Evolutionary conservation across 768 basidiomycete genomes (phyloP).

Genomic region (Paxillus involutus): DNA sequence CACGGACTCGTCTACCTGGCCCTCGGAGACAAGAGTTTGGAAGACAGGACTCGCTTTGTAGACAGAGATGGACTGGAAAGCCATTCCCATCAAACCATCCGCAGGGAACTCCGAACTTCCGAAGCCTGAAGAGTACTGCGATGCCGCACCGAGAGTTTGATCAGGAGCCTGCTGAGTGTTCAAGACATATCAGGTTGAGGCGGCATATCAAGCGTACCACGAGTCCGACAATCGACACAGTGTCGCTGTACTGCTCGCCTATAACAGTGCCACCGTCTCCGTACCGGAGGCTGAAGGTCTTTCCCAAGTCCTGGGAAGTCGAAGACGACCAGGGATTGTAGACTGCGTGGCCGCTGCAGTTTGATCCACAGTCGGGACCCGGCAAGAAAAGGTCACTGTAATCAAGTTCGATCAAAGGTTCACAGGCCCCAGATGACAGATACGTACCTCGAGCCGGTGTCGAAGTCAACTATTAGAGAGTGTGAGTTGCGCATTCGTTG

Average conservation of each 20-base stretch:
- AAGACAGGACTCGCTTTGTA: conserved; percentile 37
- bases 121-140: conserved; percentile 6
- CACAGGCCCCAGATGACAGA: background rate
- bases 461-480: conserved; percentile 17
- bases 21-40: conserved; percentile 40
- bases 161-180: conserved; percentile 4
- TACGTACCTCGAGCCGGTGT: conserved; percentile 21
- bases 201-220: conserved; percentile 2
- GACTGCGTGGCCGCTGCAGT: conserved; percentile 29
- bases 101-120: conserved; percentile 1
- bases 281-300: background rate
- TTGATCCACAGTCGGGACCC: conserved; percentile 16
- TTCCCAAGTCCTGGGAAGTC: conserved; percentile 1
- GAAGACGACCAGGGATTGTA: conserved; percentile 28
- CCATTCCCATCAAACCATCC: conserved; percentile 41
- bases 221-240: conserved; percentile 9
- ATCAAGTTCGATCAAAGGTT: conserved; percentile 15
- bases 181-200: background rate
- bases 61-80: conserved; percentile 37
- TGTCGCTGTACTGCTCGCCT: conserved; percentile 11
- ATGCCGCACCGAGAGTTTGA: conserved; percentile 17
- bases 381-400: conserved; percentile 31
- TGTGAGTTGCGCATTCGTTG: background rate
- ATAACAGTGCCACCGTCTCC: background rate
- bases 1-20: conserved; percentile 26